Conservation (phyloP, 805 yeast species). For the Scheffersomyces stipitis region DNA sequence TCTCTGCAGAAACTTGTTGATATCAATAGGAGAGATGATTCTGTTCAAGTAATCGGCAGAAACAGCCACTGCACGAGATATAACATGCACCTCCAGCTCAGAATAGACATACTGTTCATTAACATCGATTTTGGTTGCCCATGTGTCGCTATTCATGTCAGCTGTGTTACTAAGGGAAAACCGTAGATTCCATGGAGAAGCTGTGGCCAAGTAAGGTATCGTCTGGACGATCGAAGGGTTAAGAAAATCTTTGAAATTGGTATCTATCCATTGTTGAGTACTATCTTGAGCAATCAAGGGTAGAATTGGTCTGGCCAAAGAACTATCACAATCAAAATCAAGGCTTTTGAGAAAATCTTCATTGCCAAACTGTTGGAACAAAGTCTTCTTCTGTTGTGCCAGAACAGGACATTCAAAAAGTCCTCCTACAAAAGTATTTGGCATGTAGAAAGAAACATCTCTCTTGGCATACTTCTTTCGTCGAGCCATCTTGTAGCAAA, state of each 20-base stretch:
- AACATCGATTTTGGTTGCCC: conserved; percentile 50
- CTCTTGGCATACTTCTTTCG: conserved; percentile 51
- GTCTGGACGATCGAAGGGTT: conserved; percentile 37
- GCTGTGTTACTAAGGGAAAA: conserved; percentile 32
- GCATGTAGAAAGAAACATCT: conserved; percentile 47
- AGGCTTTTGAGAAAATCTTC: conserved; percentile 13
- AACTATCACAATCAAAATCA: conserved; percentile 33
- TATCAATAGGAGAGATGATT: conserved; percentile 8
- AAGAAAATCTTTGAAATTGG: conserved; percentile 13
- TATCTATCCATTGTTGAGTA: conserved; percentile 45
- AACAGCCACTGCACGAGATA: conserved; percentile 24
- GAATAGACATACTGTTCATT: conserved; percentile 51
- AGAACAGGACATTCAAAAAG: conserved; percentile 51
- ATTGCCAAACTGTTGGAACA: conserved; percentile 15
- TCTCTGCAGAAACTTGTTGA: not conserved
- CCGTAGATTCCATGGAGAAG: conserved; percentile 38
- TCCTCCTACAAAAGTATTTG: conserved; percentile 64
- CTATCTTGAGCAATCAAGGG: conserved; percentile 64
- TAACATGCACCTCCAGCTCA: conserved; percentile 30
- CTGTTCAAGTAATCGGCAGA: conserved; percentile 8
- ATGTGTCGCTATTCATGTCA: conserved; percentile 29
- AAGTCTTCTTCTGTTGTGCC: conserved; percentile 18
- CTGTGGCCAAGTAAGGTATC: conserved; percentile 60
- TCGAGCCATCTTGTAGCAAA: conserved; percentile 59
- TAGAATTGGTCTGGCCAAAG: conserved; percentile 43